Base-by-base conservation (phyloP, 139 green algal genomes). In the Chlorokybus atmophyticus region DNA sequence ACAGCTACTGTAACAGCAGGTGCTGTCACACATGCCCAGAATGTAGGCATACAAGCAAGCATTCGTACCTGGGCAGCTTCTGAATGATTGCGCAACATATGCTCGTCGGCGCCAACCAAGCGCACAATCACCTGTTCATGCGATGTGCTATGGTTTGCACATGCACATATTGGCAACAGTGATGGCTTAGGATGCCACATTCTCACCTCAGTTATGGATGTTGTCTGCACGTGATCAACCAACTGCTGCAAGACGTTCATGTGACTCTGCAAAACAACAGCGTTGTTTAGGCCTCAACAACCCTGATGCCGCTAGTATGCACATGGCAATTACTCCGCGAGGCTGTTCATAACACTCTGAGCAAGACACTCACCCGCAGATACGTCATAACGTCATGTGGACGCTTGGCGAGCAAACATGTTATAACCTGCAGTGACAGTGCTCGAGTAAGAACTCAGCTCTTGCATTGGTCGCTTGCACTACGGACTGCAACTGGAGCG, bases 61-160 rank as follows among this genome's bases (percentile, higher is more conserved):
- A n/a, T n/a, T n/a, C n/a, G n/a, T n/a, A n/a, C n/a, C n/a, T n/a
- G n/a, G n/a, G n/a, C 29, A 10, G 60, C 25, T 27, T 76, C 68
- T 21, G 68, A n/a, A 68, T 76, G 56, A 48, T 57, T 78, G 50
- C 75, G 70, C 25, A 70, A n/a, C 29, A 78, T 75, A 27, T 78
- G 68, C 2, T 75, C 68, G 39, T 76, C 68, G n/a, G 68, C 68
- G 53, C 68, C 68, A 2, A 71, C 68, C 21, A 76, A 35, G 17
- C 62, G 58, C 68, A 76, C 51, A 10, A 76, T 8, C 6, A 76
- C 68, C 57, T 76, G 67, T 24, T 39, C 48, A 55, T 24, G 24
- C 24, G 49, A 19, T n/a, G n/a, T n/a, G n/a, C n/a, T n/a, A n/a
- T n/a, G n/a, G n/a, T n/a, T n/a, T n/a, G n/a, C n/a, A n/a, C n/a